Evolutionary conservation across 164 flowering plant genomes (phyloP), one percentile per base, ranked within the genome.

Genomic region (Aristolochia fimbriata): DNA sequence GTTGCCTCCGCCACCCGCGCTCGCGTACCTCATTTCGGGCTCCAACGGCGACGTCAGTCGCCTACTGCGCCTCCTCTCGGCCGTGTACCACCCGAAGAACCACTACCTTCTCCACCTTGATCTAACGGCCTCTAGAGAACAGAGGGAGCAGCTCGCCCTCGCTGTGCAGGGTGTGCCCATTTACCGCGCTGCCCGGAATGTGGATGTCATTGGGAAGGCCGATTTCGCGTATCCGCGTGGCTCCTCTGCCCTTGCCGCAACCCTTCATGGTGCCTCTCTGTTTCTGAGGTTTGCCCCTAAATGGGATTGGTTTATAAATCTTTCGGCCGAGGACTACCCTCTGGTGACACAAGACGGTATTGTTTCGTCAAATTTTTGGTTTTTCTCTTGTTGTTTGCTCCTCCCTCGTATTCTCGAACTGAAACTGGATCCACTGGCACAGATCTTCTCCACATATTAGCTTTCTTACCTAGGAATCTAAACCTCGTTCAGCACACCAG

Each of bases 251-350:
- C 66, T 93, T 31, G 72, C 97, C 0, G 59, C 87, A 6, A 77
- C 83, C 6, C 85, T 90, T 30, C 97, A 78, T 46, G 96, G 86
- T 3, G 99, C 96, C 15, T 74, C 99, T 10, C 71, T 93, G 22
- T 70, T 93, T 21, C 74, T 93, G 5, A 66, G 82, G 0, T 55
- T 81, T 43, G 67, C 77, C 0, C 15, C 49, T 4, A 64, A 30
- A 51, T 93, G 99, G 99, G 96, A 93, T 71, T 93, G 99, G 99
- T 90, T 93, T 56, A 65, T 93, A 43, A 79, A 75, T 62, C 81
- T 93, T 30, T 69, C 70, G 53, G 92, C 84, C 31, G 63, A 43
- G 4, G 92, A 90, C 74, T 93, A 93, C 68, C 99, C 99, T 4
- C 92, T 93, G 57, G 81, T 90, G 24, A 77, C 95, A 11, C 99